Evolutionary conservation across 2,329 filamentous ascomycete genomes (phyloP).

Genomic region (Aaosphaeria pasadenensis): DNA sequence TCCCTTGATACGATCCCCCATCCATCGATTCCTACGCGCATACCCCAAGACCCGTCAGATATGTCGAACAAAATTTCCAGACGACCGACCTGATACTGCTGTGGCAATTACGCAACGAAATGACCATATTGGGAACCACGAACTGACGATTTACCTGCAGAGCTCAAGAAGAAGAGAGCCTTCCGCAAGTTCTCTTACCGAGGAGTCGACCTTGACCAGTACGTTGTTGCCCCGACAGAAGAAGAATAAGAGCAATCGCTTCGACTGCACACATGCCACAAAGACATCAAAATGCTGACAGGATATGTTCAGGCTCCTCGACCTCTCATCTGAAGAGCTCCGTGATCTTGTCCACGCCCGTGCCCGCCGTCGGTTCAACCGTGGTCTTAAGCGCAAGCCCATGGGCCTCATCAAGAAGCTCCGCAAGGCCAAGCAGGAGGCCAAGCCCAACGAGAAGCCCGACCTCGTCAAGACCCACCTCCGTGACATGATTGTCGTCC

Average conservation of each 20-base stretch:
- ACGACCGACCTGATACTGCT: background rate
- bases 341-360: constrained; percentile 99
- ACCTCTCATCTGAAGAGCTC: constrained; percentile 97
- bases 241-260: background rate
- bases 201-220: constrained; percentile 99
- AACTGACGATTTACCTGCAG: constrained; percentile 44
- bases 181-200: constrained; percentile 99
- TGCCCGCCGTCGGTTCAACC: constrained; percentile 98
- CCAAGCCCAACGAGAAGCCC: constrained; percentile 93
- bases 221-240: constrained; percentile 46
- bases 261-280: background rate
- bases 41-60: no score
- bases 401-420: constrained; percentile 99
- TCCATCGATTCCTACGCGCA: no score
- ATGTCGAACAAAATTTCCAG: background rate
- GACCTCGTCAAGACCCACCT: constrained; percentile 99
- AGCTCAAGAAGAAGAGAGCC: constrained; percentile 99
- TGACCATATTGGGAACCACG: background rate
- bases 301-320: constrained; percentile 72
- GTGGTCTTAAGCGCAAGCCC: constrained; percentile 98
- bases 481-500: constrained; percentile 99
- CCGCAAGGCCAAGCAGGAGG: constrained; percentile 69
- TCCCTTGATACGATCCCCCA: background rate
- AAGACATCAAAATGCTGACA: background rate
- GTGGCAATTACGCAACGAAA: background rate